Conservation (phyloP, 2,329 filamentous ascomycete species). For the Chrysosphaeria jannelii region DNA sequence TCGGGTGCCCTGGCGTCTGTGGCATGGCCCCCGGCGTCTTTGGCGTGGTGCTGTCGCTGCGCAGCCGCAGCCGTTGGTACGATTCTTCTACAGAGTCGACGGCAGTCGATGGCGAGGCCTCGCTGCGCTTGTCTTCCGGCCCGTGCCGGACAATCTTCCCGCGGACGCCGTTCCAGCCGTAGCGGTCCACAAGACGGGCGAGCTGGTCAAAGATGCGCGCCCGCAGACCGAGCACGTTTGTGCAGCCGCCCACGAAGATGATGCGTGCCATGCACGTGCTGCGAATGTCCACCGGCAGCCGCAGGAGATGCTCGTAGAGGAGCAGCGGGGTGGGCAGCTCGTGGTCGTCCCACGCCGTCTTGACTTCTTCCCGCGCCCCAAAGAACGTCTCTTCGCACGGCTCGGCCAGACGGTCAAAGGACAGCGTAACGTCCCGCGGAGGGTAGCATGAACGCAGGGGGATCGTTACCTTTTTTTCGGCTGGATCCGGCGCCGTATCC, state of each 20-base stretch:
- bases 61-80: constrained; percentile 12
- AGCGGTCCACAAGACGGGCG: constrained; percentile 27
- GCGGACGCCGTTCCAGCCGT: constrained; percentile 50
- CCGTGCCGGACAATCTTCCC: constrained; percentile 31
- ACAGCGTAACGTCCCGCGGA: constrained; percentile 27
- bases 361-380: constrained; percentile 10
- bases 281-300: constrained; percentile 54
- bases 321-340: constrained; percentile 52
- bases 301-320: constrained; percentile 44
- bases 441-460: constrained; percentile 16
- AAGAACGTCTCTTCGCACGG: constrained; percentile 55
- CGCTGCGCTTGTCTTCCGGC: no score
- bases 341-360: constrained; percentile 48
- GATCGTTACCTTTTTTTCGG: constrained; percentile 7
- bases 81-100: constrained; percentile 24
- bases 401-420: constrained; percentile 39
- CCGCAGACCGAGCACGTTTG: constrained; percentile 52
- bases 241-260: constrained; percentile 56
- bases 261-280: constrained; percentile 70
- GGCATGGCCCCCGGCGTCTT: constrained; percentile 1
- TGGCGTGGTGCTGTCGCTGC: constrained; percentile 6
- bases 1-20: constrained; percentile 4
- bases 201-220: constrained; percentile 50
- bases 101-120: neutral
- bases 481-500: no score